phyloP scores from a whole-genome alignment of 1,139 yeast genomes.

The Debaryomyces nepalensis region DNA sequence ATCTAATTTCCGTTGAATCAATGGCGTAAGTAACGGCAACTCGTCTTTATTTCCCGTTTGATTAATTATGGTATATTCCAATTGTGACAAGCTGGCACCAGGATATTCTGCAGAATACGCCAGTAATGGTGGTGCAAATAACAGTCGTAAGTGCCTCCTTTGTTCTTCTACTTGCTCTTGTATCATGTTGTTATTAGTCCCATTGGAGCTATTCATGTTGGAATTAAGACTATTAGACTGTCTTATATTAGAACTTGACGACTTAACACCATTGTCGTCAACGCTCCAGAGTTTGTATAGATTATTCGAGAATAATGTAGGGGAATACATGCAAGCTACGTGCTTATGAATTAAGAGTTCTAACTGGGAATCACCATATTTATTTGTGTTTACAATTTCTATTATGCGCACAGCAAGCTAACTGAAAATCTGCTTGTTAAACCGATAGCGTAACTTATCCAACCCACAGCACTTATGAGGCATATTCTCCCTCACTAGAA shows the following conservation, averaged over 20 bases:
- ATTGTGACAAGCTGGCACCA: slow-evolving; percentile 44
- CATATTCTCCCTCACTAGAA: too few relatives aligned
- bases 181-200: slow-evolving; percentile 13
- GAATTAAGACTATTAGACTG: slow-evolving; percentile 6
- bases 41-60: slow-evolving; percentile 29
- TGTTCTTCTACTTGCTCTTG: slow-evolving; percentile 27
- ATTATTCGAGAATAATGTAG: slow-evolving; percentile 48
- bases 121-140: slow-evolving; percentile 56
- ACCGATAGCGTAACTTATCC: background rate
- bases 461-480: too few relatives aligned
- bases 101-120: slow-evolving; percentile 58
- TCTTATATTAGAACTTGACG: background rate
- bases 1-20: slow-evolving; percentile 42
- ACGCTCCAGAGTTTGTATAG: slow-evolving; percentile 48
- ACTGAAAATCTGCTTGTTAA: too few relatives aligned
- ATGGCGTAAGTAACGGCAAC: slow-evolving; percentile 30
- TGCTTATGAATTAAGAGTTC: background rate
- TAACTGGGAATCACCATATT: slow-evolving; percentile 1
- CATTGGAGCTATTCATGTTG: slow-evolving; percentile 12
- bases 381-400: slow-evolving; percentile 7
- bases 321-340: slow-evolving; percentile 44
- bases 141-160: slow-evolving; percentile 23
- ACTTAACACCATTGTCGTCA: slow-evolving; percentile 13
- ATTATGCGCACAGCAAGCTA: slow-evolving; percentile 7
- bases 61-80: slow-evolving; percentile 34